Conservation (phyloP, 1,284 basidiomycete genomes). For the Leccinum solheimii region DNA sequence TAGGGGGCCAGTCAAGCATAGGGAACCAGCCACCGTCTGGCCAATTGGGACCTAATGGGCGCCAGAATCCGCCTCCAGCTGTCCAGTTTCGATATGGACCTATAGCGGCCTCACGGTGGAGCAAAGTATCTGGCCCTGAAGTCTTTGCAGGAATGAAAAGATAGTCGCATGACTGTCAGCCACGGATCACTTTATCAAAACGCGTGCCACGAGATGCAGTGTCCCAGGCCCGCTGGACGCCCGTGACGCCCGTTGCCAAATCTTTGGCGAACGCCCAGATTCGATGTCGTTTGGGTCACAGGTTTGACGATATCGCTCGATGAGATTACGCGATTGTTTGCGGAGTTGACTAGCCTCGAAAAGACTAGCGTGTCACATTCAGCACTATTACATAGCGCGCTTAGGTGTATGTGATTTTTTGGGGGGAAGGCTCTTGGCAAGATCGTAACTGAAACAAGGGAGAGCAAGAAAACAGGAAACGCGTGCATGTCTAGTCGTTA, state of each 20-base stretch:
- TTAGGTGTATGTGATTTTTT: conserved; percentile 22
- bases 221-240: conserved; percentile 5
- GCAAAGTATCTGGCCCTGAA: conserved; percentile 68
- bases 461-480: conserved; percentile 36
- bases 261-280: conserved; percentile 10
- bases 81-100: conserved; percentile 62
- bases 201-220: conserved; percentile 6
- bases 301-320: conserved; percentile 5
- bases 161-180: conserved; percentile 31
- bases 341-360: conserved; percentile 3
- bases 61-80: conserved; percentile 23
- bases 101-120: conserved; percentile 61
- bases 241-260: background rate
- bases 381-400: conserved; percentile 14
- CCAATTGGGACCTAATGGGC: conserved; percentile 25
- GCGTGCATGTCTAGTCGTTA: conserved; percentile 70
- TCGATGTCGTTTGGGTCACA: conserved; percentile 13
- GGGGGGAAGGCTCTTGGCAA: conserved; percentile 10
- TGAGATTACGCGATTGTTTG: conserved; percentile 4
- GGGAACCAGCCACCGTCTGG: conserved; percentile 15
- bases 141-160: conserved; percentile 64
- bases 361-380: conserved; percentile 21
- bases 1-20: background rate
- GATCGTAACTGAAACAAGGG: conserved; percentile 27
- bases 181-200: conserved; percentile 4